Conservation (phyloP, 31 red algal genomes). For the Odonthalia washingtoniensis region DNA sequence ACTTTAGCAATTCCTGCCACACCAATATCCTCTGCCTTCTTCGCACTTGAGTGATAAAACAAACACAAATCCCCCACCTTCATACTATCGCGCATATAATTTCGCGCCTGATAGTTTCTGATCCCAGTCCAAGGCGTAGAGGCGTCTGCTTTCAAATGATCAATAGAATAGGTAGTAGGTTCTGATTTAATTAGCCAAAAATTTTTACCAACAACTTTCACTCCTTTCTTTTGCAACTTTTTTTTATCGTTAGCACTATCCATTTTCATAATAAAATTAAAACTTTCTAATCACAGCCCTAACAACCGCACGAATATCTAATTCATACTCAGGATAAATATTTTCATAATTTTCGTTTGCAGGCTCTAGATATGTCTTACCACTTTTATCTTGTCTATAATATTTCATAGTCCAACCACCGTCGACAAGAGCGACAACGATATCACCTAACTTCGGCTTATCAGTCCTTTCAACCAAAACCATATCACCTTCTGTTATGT, state of each 20-base stretch:
- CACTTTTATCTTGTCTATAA: slow-evolving; percentile 1
- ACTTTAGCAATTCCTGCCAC: slow-evolving; percentile 78
- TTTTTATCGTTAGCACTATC: no score
- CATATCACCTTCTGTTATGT: slow-evolving; percentile 10
- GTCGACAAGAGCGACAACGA: slow-evolving; percentile 1
- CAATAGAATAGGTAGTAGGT: background rate
- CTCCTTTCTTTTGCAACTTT: no score
- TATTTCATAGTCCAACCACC: slow-evolving; percentile 19
- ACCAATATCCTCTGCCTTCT: slow-evolving; percentile 67
- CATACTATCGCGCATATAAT: slow-evolving; percentile 70
- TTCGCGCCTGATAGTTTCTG: slow-evolving; percentile 88
- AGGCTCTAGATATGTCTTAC: background rate
- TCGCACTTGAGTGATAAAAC: slow-evolving; percentile 97
- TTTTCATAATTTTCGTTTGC: background rate
- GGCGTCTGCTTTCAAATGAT: slow-evolving; percentile 23
- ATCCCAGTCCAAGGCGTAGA: slow-evolving; percentile 87
- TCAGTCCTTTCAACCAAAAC: slow-evolving; percentile 13
- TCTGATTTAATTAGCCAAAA: background rate
- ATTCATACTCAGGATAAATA: background rate
- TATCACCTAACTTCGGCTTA: slow-evolving; percentile 5
- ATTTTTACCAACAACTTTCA: no score
- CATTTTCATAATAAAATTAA: no score
- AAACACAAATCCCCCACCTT: slow-evolving; percentile 77
- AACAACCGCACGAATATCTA: background rate
- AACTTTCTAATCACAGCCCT: background rate